Conservation (phyloP, 2,329 filamentous ascomycete genomes). For the Hypoxylon sp. region DNA sequence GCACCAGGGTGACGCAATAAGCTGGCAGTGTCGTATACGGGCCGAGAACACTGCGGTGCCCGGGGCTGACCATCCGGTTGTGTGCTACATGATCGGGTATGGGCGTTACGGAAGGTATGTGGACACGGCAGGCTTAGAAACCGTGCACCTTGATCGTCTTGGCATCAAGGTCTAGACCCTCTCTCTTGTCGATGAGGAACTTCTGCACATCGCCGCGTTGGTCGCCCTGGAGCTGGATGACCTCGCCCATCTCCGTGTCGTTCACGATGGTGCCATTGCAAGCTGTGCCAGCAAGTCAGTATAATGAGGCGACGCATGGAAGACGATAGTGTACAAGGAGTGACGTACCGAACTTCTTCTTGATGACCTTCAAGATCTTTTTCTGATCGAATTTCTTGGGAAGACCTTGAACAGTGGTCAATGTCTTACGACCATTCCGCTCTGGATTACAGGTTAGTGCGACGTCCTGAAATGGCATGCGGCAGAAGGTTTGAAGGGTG, state of each 20-base stretch:
- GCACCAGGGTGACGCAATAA: slow-evolving; percentile 33
- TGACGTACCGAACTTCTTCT: slow-evolving; percentile 92
- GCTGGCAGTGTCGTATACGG: slow-evolving; percentile 36
- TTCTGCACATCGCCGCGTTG: slow-evolving; percentile 99
- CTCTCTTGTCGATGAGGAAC: slow-evolving; percentile 95
- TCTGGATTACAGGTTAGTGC: slow-evolving; percentile 67
- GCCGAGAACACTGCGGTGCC: slow-evolving; percentile 12
- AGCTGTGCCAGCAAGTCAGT: slow-evolving; percentile 59
- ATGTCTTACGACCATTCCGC: slow-evolving; percentile 99
- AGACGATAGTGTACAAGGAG: not conserved
- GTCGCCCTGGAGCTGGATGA: slow-evolving; percentile 99
- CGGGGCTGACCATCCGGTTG: slow-evolving; percentile 36
- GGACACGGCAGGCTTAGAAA: slow-evolving; percentile 61
- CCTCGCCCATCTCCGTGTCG: slow-evolving; percentile 96
- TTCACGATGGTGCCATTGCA: slow-evolving; percentile 99
- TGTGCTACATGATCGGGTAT: slow-evolving; percentile 34
- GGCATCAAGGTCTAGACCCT: slow-evolving; percentile 89
- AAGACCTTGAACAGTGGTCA: slow-evolving; percentile 99
- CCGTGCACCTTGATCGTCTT: slow-evolving; percentile 93
- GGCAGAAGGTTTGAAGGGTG: slow-evolving; percentile 2
- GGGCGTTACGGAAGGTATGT: slow-evolving; percentile 36
- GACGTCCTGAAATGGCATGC: slow-evolving; percentile 1
- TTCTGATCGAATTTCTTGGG: slow-evolving; percentile 99
- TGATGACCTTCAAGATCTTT: slow-evolving; percentile 99
- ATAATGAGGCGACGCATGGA: slow-evolving; percentile 2